Base-by-base conservation (phyloP, 208 protist genomes). In the Herpetomonas samuelpessoai region DNA sequence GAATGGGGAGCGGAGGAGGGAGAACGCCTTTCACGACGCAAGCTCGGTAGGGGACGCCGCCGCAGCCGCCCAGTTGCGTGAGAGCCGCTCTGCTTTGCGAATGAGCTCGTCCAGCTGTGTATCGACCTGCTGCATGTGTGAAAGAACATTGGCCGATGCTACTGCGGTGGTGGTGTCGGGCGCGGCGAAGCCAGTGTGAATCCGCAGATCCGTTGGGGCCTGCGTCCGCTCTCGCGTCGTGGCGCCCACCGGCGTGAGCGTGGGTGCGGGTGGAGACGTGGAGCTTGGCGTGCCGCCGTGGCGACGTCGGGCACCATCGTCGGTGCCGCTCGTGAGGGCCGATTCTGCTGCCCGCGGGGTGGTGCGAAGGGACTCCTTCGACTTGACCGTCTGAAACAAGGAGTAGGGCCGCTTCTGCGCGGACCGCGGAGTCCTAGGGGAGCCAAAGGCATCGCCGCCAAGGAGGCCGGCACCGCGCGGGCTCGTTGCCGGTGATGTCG, bases 401-500 rank as follows among this genome's bases (percentile, higher is more conserved):
- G 35, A 41, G 35, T 41, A 41, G 9, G 35, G 35, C 35, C 35
- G 6, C 9, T 14, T 6, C 14, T 41, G 35, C 9, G 9, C 14
- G 35, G 6, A 14, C 35, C 35, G 35, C 6, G 35, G 35, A 6
- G 35, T 18, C 9, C 35, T 6, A n/a, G n/a, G n/a, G n/a, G n/a
- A n/a, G n/a, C n/a, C n/a, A n/a, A n/a, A n/a, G 35, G 35, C 35
- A 41, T 41, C 35, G 35, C 6, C 65, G 28, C 35, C 26, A n/a
- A 57, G 57, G 50, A 27, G 66, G 30, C 16, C 31, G 57, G 73
- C 27, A 52, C 66, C n/a, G 35, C 57, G 45, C 6, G 64, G 60
- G 18, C 64, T 75, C 46, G 48, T 62, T 6, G 50, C 30, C 16
- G 68, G 76, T 2, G 63, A 66, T 0, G 57, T 57, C 54, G 35